These are phyloP conservation scores for Lyophyllum atratum DNA, from an alignment of 768 basidiomycete species.

Conservation along the genomic window DNA sequence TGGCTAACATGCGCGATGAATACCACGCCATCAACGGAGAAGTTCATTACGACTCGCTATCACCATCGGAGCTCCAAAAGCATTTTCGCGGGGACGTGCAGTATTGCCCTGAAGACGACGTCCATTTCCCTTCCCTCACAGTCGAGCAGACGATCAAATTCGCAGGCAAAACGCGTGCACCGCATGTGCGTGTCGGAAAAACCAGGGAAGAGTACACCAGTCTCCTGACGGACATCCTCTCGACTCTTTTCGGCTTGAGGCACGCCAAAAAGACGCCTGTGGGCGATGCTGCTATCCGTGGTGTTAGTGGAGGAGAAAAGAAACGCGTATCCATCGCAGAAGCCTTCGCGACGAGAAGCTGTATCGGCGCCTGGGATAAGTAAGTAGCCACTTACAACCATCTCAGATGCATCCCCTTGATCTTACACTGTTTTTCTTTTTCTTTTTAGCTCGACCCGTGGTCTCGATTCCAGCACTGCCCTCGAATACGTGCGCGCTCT, in stretches of 20 bases:
- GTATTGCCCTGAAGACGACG: slow-evolving; percentile 83
- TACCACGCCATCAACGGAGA: slow-evolving; percentile 72
- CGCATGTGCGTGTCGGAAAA: slow-evolving; percentile 48
- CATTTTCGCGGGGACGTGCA: slow-evolving; percentile 78
- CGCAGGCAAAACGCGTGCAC: slow-evolving; percentile 67
- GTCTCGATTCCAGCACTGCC: slow-evolving; percentile 70
- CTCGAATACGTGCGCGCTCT: slow-evolving; percentile 72
- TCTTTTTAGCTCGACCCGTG: slow-evolving; percentile 56
- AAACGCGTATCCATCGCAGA: slow-evolving; percentile 71
- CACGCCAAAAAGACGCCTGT: slow-evolving; percentile 68
- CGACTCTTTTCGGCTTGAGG: slow-evolving; percentile 74
- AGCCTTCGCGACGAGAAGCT: slow-evolving; percentile 54
- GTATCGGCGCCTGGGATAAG: slow-evolving; percentile 44
- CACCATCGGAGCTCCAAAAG: slow-evolving; percentile 60
- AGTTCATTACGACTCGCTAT: slow-evolving; percentile 75
- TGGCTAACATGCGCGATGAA: slow-evolving; percentile 74
- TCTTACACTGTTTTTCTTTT: slow-evolving; percentile 39
- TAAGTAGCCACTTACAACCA: slow-evolving; percentile 1
- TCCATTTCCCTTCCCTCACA: slow-evolving; percentile 82
- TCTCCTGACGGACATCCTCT: slow-evolving; percentile 53
- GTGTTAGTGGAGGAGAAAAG: slow-evolving; percentile 56
- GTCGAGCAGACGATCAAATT: slow-evolving; percentile 76
- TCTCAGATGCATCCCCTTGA: neutral
- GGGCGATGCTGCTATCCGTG: slow-evolving; percentile 64
- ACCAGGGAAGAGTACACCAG: slow-evolving; percentile 44